These are phyloP conservation scores for Blastobotrys serpentis DNA, from an alignment of 1,139 yeast genomes.

Conservation along the genomic window DNA sequence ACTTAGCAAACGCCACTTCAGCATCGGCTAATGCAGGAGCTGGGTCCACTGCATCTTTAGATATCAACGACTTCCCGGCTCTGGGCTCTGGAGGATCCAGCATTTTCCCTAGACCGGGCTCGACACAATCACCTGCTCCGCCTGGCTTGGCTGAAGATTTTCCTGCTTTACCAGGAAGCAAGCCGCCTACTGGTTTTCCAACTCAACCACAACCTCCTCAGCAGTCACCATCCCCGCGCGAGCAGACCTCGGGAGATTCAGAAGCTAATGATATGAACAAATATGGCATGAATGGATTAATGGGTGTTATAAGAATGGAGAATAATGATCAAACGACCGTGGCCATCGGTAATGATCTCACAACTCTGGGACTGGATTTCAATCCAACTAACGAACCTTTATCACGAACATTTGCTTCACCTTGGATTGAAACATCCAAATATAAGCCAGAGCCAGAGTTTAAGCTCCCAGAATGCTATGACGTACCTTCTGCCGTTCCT, in stretches of 20 bases:
- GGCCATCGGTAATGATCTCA: constrained; percentile 82
- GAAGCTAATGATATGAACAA: constrained; percentile 31
- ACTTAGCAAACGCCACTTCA: constrained; percentile 19
- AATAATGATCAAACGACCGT: constrained; percentile 63
- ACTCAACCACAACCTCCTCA: neutral
- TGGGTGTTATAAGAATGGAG: constrained; percentile 67
- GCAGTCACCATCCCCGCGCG: neutral
- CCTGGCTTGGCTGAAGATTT: constrained; percentile 25
- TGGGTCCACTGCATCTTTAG: constrained; percentile 9
- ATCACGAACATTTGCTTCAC: constrained; percentile 76
- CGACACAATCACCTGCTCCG: constrained; percentile 20
- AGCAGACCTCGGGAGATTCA: neutral
- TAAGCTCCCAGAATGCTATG: constrained; percentile 57
- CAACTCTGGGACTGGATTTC: constrained; percentile 69
- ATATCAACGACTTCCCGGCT: constrained; percentile 13
- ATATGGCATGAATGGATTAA: constrained; percentile 74
- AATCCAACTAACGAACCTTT: constrained; percentile 48
- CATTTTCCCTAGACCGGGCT: constrained; percentile 22
- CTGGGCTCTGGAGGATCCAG: constrained; percentile 12
- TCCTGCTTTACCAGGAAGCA: constrained; percentile 28
- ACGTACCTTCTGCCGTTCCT: constrained; percentile 51
- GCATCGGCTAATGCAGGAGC: constrained; percentile 16
- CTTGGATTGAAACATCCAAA: constrained; percentile 91
- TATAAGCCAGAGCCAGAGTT: constrained; percentile 89
- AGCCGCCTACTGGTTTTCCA: constrained; percentile 2